These are phyloP conservation scores for Pleurotus tuoliensis DNA, from an alignment of 768 basidiomycete species.

Conservation along the genomic window DNA sequence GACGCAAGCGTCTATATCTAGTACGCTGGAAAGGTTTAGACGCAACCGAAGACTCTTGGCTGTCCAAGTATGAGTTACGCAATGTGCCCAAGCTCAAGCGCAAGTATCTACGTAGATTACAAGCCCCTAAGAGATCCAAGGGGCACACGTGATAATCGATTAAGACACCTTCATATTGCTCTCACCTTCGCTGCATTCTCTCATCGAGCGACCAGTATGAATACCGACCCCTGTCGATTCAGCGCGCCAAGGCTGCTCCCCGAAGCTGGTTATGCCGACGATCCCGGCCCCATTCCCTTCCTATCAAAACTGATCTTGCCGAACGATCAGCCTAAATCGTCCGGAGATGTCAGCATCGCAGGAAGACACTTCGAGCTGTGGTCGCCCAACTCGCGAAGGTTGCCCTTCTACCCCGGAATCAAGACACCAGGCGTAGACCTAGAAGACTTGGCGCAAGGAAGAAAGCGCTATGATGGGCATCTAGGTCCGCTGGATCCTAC, in stretches of 20 bases:
- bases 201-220: too few relatives aligned
- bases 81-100: too few relatives aligned
- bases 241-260: background rate
- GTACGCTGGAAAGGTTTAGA: too few relatives aligned
- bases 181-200: too few relatives aligned
- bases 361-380: background rate
- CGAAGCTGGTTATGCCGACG: background rate
- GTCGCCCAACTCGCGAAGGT: background rate
- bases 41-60: too few relatives aligned
- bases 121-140: too few relatives aligned
- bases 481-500: constrained; percentile 2
- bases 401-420: background rate
- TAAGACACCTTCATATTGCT: too few relatives aligned
- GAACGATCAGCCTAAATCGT: background rate
- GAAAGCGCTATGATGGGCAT: background rate
- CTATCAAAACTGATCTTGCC: background rate
- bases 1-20: too few relatives aligned
- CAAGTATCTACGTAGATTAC: too few relatives aligned
- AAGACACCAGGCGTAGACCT: background rate
- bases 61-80: too few relatives aligned
- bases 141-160: too few relatives aligned
- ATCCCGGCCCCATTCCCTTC: background rate
- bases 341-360: background rate
- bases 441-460: background rate
- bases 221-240: too few relatives aligned